phyloP scores from a whole-genome alignment of 2,329 filamentous ascomycete genomes.

The Neofusicoccum ribis region DNA sequence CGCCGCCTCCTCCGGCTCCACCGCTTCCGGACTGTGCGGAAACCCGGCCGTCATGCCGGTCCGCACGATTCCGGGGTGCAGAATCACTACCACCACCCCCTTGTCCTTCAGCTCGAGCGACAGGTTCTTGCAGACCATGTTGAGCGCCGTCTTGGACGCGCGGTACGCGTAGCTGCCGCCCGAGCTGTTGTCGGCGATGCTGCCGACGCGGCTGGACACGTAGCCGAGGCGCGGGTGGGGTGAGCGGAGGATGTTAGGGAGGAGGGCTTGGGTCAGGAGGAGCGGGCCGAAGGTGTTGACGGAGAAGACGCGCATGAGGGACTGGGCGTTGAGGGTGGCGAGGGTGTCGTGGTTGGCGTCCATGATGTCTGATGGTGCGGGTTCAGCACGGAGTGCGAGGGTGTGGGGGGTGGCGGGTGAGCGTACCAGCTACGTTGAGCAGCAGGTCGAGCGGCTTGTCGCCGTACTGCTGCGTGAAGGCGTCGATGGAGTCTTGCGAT shows the following conservation, averaged over 20 bases:
- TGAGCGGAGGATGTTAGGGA: constrained; percentile 41
- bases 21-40: constrained; percentile 33
- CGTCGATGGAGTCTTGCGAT: constrained; percentile 35
- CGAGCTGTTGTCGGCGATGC: constrained; percentile 44
- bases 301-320: constrained; percentile 41
- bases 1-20: constrained; percentile 48
- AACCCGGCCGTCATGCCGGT: constrained; percentile 33
- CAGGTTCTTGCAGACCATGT: constrained; percentile 47
- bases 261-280: constrained; percentile 46
- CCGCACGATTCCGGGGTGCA: constrained; percentile 48
- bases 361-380: constrained; percentile 33
- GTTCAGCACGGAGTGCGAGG: not conserved
- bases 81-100: constrained; percentile 41
- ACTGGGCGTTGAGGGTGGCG: constrained; percentile 30
- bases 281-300: constrained; percentile 49
- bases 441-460: constrained; percentile 38
- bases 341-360: constrained; percentile 35
- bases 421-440: constrained; percentile 38
- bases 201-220: constrained; percentile 46
- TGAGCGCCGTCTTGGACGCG: constrained; percentile 47
- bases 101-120: constrained; percentile 43
- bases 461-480: constrained; percentile 32
- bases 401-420: not conserved
- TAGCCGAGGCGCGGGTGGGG: constrained; percentile 40
- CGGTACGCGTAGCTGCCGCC: constrained; percentile 49